Conservation (phyloP, 2,329 filamentous ascomycete species). For the Fusarium dimerum region DNA sequence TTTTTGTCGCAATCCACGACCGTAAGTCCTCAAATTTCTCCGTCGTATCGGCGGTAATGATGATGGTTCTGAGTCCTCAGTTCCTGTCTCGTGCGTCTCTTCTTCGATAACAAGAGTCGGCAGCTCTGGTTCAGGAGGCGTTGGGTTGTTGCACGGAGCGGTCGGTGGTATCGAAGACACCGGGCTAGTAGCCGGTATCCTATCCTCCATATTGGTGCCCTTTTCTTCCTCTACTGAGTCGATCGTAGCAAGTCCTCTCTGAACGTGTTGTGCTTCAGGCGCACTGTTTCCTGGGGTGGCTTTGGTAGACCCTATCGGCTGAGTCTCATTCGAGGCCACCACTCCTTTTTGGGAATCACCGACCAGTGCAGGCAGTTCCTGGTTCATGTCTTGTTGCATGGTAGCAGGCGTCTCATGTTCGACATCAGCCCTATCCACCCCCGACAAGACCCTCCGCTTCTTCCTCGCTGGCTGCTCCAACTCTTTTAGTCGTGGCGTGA, state of each 20-base stretch:
- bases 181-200: slow-evolving; percentile 43
- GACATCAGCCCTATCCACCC: not conserved
- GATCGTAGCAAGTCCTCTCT: slow-evolving; percentile 10
- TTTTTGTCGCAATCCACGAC: slow-evolving; percentile 16
- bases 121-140: slow-evolving; percentile 37
- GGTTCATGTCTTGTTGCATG: slow-evolving; percentile 4
- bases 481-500: slow-evolving; percentile 28
- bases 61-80: slow-evolving; percentile 27
- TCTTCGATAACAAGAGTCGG: slow-evolving; percentile 31
- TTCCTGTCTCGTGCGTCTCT: slow-evolving; percentile 2
- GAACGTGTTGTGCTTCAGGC: slow-evolving; percentile 5
- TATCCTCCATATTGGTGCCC: slow-evolving; percentile 33
- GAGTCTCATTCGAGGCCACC: slow-evolving; percentile 26
- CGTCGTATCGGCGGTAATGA: slow-evolving; percentile 29
- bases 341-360: slow-evolving; percentile 28
- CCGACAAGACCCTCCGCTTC: slow-evolving; percentile 22
- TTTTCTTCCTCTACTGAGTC: slow-evolving; percentile 17
- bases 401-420: not conserved
- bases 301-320: slow-evolving; percentile 33
- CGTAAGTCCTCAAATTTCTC: slow-evolving; percentile 24
- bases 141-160: slow-evolving; percentile 15
- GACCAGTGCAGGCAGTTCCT: slow-evolving; percentile 19
- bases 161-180: slow-evolving; percentile 31
- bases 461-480: slow-evolving; percentile 29
- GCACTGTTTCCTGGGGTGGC: slow-evolving; percentile 33